Evolutionary conservation across 805 yeast genomes (phyloP).

Genomic region (Pichia cephalocereana): DNA sequence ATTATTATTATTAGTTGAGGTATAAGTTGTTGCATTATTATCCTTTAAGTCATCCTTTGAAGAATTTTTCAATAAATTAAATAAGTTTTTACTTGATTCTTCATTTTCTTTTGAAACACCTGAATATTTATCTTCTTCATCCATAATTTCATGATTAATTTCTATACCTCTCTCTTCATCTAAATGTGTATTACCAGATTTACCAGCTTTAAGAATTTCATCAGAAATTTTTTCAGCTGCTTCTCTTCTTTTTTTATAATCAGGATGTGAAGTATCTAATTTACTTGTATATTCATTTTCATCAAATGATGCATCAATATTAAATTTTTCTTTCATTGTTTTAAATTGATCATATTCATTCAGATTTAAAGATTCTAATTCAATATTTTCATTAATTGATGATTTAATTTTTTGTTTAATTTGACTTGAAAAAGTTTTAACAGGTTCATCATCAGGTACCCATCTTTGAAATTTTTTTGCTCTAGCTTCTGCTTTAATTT

Average conservation of each 20-base stretch:
- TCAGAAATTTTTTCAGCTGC: slow-evolving; percentile 73
- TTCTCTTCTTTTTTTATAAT: slow-evolving; percentile 51
- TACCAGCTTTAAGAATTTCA: slow-evolving; percentile 66
- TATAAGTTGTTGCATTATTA: neutral
- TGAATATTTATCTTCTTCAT: slow-evolving; percentile 94
- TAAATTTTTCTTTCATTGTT: slow-evolving; percentile 82
- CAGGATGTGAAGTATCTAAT: slow-evolving; percentile 60
- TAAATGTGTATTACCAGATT: slow-evolving; percentile 64
- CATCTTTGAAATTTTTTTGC: slow-evolving; percentile 78
- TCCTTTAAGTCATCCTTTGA: neutral
- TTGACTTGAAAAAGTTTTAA: neutral
- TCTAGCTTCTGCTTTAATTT: slow-evolving; percentile 25
- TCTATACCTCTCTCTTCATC: slow-evolving; percentile 84
- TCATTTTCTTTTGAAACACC: slow-evolving; percentile 64
- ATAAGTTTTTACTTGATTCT: slow-evolving; percentile 17
- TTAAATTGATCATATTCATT: slow-evolving; percentile 86
- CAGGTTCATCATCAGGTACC: slow-evolving; percentile 56
- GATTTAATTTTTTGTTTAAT: neutral
- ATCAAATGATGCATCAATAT: slow-evolving; percentile 74
- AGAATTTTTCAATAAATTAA: slow-evolving; percentile 18
- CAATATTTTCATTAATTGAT: neutral
- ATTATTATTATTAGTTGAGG: too few species aligned
- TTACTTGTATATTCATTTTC: slow-evolving; percentile 84
- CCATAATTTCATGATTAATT: slow-evolving; percentile 77
- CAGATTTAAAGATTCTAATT: slow-evolving; percentile 6